Base-by-base conservation (phyloP, 192 early-diverging fungal species). In the Ramicandelaber brevisporus region DNA sequence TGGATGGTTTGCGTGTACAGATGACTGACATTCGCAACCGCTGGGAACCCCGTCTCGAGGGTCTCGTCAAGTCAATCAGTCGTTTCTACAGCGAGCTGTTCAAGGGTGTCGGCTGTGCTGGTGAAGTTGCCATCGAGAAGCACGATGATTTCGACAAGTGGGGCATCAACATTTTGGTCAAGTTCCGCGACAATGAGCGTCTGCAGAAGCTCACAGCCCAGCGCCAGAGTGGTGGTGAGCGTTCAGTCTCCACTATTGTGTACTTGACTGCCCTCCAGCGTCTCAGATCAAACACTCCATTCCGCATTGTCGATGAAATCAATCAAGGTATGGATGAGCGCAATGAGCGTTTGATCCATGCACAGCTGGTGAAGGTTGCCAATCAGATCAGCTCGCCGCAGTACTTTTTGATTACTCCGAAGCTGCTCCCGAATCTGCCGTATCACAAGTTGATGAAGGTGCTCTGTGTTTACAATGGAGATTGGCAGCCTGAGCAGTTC, bases 281-380 rank as follows among this genome's bases (percentile, higher is more conserved):
- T 7, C 49, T 93, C 20, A 45, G 37, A 2, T 75, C 86, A 3
- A 62, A 57, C 28, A 63, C 82, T 5, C 89, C 93, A 10, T 98
- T 98, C 70, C 73, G 93, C 29, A 81, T 95, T 0, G 93, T 98
- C 7, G 93, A 98, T 57, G 93, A 98, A 51, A 98, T 98, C 36
- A 98, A 98, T 45, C 93, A 98, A 45, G 93, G 93, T 28, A 95
- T 98, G 93, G 93, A 98, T 50, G 77, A 81, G 17, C 61, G 73
- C 19, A 98, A 95, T 46, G 93, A 98, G 45, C 63, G 93, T 13
- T 53, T 89, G 51, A 73, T 95, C n/a, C 93, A 98, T 55, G 41
- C 59, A 10, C 78, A 83, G 37, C 65, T 98, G 24, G 85, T 98
- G 17, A 42, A 74, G 12, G 70, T 64, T 6, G 85, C 84, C 0